Evolutionary conservation across 805 yeast species (phyloP).

Genomic region (Candida khao-thaluensis): DNA sequence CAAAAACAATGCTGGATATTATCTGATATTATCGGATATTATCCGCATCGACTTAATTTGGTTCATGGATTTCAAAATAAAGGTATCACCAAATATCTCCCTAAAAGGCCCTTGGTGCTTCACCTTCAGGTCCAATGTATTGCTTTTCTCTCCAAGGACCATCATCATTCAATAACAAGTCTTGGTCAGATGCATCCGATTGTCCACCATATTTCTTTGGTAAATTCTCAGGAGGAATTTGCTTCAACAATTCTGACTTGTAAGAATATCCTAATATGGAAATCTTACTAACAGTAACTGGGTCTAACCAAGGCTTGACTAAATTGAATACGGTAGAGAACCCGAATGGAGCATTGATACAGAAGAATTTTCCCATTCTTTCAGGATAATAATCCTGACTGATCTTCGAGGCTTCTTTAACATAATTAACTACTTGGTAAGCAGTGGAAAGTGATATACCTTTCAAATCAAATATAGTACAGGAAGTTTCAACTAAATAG

Average conservation of each 20-base stretch:
- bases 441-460: constrained; percentile 87
- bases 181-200: constrained; percentile 68
- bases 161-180: constrained; percentile 79
- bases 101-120: constrained; percentile 59
- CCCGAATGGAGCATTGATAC: constrained; percentile 96
- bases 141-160: constrained; percentile 96
- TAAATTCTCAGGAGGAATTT: constrained; percentile 88
- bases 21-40: too few relatives aligned
- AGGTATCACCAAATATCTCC: background rate
- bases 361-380: constrained; percentile 96
- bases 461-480: constrained; percentile 92
- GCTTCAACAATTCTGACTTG: constrained; percentile 78
- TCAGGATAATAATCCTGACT: constrained; percentile 98
- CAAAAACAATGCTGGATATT: too few relatives aligned
- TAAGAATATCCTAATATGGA: constrained; percentile 79
- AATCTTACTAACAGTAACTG: constrained; percentile 93
- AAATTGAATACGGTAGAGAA: constrained; percentile 89
- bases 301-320: constrained; percentile 92
- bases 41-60: too few relatives aligned
- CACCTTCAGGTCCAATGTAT: constrained; percentile 92
- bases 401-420: constrained; percentile 86
- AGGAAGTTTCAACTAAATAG: constrained; percentile 83
- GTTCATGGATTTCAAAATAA: too few relatives aligned
- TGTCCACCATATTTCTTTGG: constrained; percentile 88
- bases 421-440: constrained; percentile 79